Evolutionary conservation across 2,329 filamentous ascomycete genomes (phyloP).

Genomic region (Fusarium acutatum): DNA sequence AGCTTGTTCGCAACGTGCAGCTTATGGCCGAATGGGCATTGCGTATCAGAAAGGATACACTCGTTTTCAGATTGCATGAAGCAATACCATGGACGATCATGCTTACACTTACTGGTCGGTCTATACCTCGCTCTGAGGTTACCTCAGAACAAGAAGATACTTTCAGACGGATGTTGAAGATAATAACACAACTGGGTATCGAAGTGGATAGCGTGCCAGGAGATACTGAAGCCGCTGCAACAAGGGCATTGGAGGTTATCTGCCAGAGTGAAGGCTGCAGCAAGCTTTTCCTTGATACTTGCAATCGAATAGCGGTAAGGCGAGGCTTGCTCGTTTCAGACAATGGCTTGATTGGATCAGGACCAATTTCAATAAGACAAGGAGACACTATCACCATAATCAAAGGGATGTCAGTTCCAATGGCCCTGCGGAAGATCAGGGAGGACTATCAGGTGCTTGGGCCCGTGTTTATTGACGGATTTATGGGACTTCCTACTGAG

Average conservation of each 20-base stretch:
- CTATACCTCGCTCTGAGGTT: not conserved
- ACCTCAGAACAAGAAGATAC: not conserved
- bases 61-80: not conserved
- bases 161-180: not conserved
- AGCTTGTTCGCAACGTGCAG: not conserved
- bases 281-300: not conserved
- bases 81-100: not conserved
- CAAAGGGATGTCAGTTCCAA: not conserved
- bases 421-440: not conserved
- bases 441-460: not conserved
- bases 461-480: not conserved
- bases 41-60: not conserved
- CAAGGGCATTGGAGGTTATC: not conserved
- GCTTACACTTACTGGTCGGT: not conserved
- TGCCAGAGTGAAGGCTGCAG: not conserved
- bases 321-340: not conserved
- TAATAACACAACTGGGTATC: not conserved
- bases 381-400: not conserved
- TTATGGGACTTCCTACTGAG: not conserved
- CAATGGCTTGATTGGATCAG: not conserved
- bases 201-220: fast-evolving
- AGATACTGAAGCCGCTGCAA: not conserved
- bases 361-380: not conserved
- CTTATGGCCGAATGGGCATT: not conserved
- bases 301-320: not conserved